phyloP scores from a whole-genome alignment of 2,329 filamentous ascomycete species.

The Aspergillus cejpii region DNA sequence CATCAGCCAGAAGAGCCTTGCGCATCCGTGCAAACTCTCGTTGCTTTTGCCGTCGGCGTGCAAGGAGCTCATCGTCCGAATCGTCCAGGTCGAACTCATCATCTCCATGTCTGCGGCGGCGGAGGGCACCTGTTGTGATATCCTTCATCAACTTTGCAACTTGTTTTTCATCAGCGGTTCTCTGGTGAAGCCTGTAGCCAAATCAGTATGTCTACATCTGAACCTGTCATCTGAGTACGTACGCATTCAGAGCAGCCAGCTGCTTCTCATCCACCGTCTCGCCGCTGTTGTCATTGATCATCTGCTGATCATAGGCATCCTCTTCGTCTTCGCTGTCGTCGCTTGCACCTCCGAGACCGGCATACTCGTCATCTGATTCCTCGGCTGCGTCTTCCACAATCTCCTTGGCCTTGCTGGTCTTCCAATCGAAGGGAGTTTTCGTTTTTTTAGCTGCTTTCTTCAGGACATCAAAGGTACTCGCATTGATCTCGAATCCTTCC shows the following conservation, averaged over 20 bases:
- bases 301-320: slow-evolving; percentile 68
- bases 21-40: slow-evolving; percentile 87
- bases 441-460: slow-evolving; percentile 55
- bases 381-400: slow-evolving; percentile 92
- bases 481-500: slow-evolving; percentile 33
- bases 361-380: slow-evolving; percentile 97
- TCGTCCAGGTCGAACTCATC: slow-evolving; percentile 81
- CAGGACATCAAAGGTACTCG: slow-evolving; percentile 63
- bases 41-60: slow-evolving; percentile 72
- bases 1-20: slow-evolving; percentile 77
- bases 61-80: slow-evolving; percentile 72
- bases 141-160: slow-evolving; percentile 90
- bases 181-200: slow-evolving; percentile 62
- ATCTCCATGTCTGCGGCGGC: slow-evolving; percentile 66
- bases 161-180: slow-evolving; percentile 73
- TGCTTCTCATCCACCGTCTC: slow-evolving; percentile 73
- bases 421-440: slow-evolving; percentile 64
- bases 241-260: slow-evolving; percentile 83
- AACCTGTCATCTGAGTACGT: slow-evolving; percentile 38
- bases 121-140: slow-evolving; percentile 79
- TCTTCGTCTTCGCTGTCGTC: slow-evolving; percentile 77
- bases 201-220: slow-evolving; percentile 19
- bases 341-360: slow-evolving; percentile 80
- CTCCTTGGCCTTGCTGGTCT: slow-evolving; percentile 76
- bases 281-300: slow-evolving; percentile 80